Conservation (phyloP, 2,329 filamentous ascomycete genomes). For the Dothideomycetes sp. region DNA sequence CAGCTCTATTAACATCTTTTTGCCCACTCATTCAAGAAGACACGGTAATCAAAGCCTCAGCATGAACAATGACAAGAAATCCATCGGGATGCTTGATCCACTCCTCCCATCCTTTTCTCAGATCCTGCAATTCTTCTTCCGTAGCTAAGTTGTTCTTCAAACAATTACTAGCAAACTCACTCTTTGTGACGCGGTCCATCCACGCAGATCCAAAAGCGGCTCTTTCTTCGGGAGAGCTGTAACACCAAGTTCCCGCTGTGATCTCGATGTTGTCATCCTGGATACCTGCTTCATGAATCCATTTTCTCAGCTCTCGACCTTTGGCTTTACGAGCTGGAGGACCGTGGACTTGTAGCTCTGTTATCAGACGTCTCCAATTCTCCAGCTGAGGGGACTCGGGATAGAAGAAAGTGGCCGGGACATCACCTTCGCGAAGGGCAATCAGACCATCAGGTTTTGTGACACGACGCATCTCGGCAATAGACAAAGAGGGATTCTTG, state of each 20-base stretch:
- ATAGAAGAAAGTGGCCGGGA: slow-evolving; percentile 13
- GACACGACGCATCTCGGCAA: slow-evolving; percentile 48
- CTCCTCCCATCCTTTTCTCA: slow-evolving; percentile 31
- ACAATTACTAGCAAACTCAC: slow-evolving; percentile 25
- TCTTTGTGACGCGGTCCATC: slow-evolving; percentile 18
- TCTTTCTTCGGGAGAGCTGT: slow-evolving; percentile 30
- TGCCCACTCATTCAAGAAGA: too few species aligned
- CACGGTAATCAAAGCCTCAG: slow-evolving; percentile 29
- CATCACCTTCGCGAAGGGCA: slow-evolving; percentile 35
- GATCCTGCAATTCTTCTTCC: slow-evolving; percentile 31
- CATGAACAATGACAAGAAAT: slow-evolving; percentile 34
- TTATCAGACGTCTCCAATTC: too few species aligned
- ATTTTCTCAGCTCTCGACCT: slow-evolving; percentile 16
- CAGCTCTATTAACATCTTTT: too few species aligned
- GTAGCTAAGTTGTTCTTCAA: slow-evolving; percentile 30
- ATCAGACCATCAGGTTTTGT: slow-evolving; percentile 45
- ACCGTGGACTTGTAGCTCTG: too few species aligned
- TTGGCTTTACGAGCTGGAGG: too few species aligned
- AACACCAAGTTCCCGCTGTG: slow-evolving; percentile 34
- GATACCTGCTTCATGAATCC: slow-evolving; percentile 20
- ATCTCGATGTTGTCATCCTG: slow-evolving; percentile 26
- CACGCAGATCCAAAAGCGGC: slow-evolving; percentile 30
- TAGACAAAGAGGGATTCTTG: slow-evolving; percentile 38
- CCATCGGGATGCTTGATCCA: slow-evolving; percentile 36
- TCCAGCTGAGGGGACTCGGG: slow-evolving; percentile 8